These are phyloP conservation scores for Adansonia rubrostipa DNA, from an alignment of 441 rosid species.

Conservation along the genomic window DNA sequence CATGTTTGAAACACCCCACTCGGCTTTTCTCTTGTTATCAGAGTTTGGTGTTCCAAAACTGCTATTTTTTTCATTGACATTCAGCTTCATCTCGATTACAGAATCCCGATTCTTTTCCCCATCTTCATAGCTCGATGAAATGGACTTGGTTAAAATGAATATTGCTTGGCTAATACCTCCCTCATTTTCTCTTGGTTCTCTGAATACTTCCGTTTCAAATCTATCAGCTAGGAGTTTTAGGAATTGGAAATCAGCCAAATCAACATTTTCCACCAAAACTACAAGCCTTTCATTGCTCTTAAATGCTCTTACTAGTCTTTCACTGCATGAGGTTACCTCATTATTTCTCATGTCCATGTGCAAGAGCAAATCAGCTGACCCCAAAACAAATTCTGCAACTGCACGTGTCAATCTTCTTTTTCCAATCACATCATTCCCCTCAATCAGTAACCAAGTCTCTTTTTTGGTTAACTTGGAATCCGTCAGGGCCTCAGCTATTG, in stretches of 20 bases:
- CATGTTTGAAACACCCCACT: conserved; percentile 40
- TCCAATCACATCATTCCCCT: conserved; percentile 69
- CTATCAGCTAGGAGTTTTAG: conserved; percentile 58
- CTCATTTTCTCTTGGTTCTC: conserved; percentile 36
- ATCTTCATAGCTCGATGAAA: conserved; percentile 32
- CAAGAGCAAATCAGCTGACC: conserved; percentile 54
- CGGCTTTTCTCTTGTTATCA: conserved; percentile 64
- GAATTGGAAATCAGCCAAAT: conserved; percentile 57
- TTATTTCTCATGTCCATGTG: conserved; percentile 42
- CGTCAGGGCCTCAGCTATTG: conserved; percentile 52
- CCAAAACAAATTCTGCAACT: conserved; percentile 58
- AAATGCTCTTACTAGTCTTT: conserved; percentile 41
- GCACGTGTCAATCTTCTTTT: conserved; percentile 80
- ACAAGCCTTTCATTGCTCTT: conserved; percentile 43
- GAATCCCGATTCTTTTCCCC: conserved; percentile 32
- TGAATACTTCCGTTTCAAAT: conserved; percentile 43
- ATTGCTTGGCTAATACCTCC: conserved; percentile 41
- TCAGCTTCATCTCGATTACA: conserved; percentile 62
- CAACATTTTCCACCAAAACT: conserved; percentile 67
- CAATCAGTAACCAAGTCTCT: conserved; percentile 64
- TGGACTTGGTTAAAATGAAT: conserved; percentile 59
- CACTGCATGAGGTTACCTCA: conserved; percentile 34
- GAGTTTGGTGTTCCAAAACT: conserved; percentile 23
- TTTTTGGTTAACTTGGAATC: conserved; percentile 38
- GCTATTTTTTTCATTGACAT: conserved; percentile 38